phyloP scores from a whole-genome alignment of 129 eudicot genomes.

The Arctium lappa region DNA sequence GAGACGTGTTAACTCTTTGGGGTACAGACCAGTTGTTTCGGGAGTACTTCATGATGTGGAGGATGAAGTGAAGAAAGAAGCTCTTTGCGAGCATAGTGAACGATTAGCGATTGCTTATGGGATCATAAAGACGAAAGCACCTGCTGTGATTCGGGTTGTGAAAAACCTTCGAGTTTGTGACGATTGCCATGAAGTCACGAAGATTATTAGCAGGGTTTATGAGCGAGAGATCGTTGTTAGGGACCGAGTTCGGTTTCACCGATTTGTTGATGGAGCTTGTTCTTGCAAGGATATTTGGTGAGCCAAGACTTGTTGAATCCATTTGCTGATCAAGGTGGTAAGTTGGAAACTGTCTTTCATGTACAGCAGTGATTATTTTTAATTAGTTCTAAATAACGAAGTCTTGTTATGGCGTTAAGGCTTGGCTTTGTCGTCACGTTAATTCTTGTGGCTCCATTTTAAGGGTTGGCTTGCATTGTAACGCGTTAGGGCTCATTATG shows the following conservation, averaged over 20 bases:
- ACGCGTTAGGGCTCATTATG: too few species aligned
- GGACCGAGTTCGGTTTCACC: conserved; percentile 64
- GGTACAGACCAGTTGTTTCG: conserved; percentile 45
- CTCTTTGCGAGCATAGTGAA: conserved; percentile 73
- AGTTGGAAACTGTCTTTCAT: too few species aligned
- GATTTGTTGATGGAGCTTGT: conserved; percentile 52
- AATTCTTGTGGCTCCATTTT: too few species aligned
- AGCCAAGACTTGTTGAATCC: conserved; percentile 5
- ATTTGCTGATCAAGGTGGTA: too few species aligned
- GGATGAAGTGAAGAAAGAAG: conserved; percentile 48
- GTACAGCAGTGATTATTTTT: too few species aligned
- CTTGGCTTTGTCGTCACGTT: too few species aligned
- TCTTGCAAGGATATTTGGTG: conserved; percentile 64
- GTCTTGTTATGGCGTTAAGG: too few species aligned
- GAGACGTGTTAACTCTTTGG: conserved; percentile 30
- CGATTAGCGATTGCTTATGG: conserved; percentile 71
- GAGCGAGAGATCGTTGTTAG: conserved; percentile 59
- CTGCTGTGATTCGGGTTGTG: conserved; percentile 48
- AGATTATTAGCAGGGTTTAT: conserved; percentile 54
- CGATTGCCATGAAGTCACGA: conserved; percentile 75
- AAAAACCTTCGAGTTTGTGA: conserved; percentile 63
- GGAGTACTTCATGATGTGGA: conserved; percentile 47
- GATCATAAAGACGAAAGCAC: conserved; percentile 50
- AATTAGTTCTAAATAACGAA: too few species aligned
- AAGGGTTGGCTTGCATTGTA: too few species aligned